Base-by-base conservation (phyloP, 331 rosid genomes). In the Erythrophleum ivorense region DNA sequence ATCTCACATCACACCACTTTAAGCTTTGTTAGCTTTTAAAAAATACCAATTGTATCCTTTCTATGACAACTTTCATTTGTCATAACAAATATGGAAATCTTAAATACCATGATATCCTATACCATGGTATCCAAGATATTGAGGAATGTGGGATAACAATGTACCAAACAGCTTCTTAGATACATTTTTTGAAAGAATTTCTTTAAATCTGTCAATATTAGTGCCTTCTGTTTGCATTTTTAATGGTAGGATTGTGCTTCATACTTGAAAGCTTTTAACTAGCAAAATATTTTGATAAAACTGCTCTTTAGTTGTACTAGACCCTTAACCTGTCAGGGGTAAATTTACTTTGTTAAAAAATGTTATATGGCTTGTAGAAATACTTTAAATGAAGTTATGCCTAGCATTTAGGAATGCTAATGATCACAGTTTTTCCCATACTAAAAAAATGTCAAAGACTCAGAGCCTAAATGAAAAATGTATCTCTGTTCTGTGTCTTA, bases 151-250 rank as follows among this genome's bases (percentile, higher is more conserved):
- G 18, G 67, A 24, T 29, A 60, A 18, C 21, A 48, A 48, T 48
- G 53, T 48, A 48, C 53, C 53, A 48, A 10, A 48, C 53, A 5
- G 59, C 59, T 53, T 14, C 59, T 53, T 53, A 53, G 59, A 48
- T 41, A 41, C 15, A 48, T 10, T 48, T n/a, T 41, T 80, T 69
- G 71, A 49, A 34, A 38, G 31, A n/a, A 24, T 49, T 59, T 83
- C 34, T 54, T 53, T 65, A 64, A 55, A 63, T 76, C 12, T 86
- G 77, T 65, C 62, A 69, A 69, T 50, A 33, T 50, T 67, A 21
- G 46, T 8, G 40, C 46, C 60, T 78, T 62, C 68, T 38, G 24
- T 58, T 58, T 73, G 52, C 69, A 48, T 59, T 68, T 62, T 33
- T 48, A 33, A 15, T 67, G 57, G 57, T 41, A 43, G 54, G 70